Evolutionary conservation across 2,329 filamentous ascomycete species (phyloP).

Genomic region (Alternaria tenuissima): DNA sequence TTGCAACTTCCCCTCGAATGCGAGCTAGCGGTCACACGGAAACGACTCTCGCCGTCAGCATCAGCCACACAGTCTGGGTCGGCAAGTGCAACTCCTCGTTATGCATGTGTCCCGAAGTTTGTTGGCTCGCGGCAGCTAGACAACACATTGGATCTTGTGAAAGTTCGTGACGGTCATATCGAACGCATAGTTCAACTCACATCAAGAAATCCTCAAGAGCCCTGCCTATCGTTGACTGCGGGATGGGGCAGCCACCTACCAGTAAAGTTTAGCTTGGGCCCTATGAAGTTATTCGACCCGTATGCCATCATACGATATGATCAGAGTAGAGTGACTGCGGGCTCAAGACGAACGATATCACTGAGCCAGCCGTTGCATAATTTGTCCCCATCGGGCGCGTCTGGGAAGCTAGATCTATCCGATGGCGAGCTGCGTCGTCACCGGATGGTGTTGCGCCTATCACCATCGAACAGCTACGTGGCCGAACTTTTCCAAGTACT

Average conservation of each 20-base stretch:
- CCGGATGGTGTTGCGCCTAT: conserved; percentile 42
- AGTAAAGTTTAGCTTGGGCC: conserved; percentile 32
- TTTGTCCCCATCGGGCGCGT: conserved; percentile 35
- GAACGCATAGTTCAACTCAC: conserved; percentile 43
- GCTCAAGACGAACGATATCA: conserved; percentile 43
- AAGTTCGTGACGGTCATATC: conserved; percentile 42
- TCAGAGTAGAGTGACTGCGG: conserved; percentile 40
- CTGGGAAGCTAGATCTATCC: conserved; percentile 41
- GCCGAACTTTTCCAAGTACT: conserved; percentile 44
- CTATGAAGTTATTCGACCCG: conserved; percentile 46
- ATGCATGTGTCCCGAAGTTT: conserved; percentile 47
- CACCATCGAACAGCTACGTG: conserved; percentile 39
- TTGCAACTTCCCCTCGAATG: conserved; percentile 46
- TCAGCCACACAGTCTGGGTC: conserved; percentile 38
- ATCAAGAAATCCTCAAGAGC: conserved; percentile 27
- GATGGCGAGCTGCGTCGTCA: conserved; percentile 46
- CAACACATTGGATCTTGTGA: conserved; percentile 39
- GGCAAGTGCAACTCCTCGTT: conserved; percentile 34
- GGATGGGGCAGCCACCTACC: conserved; percentile 50
- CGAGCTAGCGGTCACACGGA: conserved; percentile 49
- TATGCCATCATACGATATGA: conserved; percentile 40
- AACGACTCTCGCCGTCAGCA: conserved; percentile 41
- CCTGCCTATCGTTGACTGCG: conserved; percentile 42
- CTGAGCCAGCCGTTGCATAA: conserved; percentile 31
- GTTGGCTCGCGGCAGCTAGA: conserved; percentile 37